Conservation (phyloP, 208 protist genomes). For the Blastocrithidia nonstop region DNA sequence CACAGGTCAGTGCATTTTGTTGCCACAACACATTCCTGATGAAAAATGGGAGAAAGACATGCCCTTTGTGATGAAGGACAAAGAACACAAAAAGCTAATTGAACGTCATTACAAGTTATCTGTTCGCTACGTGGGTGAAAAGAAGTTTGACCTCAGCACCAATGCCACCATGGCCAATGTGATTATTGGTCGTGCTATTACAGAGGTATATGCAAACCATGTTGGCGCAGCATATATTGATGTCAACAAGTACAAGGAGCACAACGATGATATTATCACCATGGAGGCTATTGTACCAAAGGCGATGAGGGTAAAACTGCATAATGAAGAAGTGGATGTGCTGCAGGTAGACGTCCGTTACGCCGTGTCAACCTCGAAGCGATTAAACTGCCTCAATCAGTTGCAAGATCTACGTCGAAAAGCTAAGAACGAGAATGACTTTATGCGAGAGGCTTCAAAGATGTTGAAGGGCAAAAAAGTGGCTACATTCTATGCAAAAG, state of each 20-base stretch:
- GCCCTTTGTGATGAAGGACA: conserved; percentile 9
- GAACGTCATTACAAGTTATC: conserved; percentile 10
- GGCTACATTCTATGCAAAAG: conserved; percentile 8
- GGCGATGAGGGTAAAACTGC: conserved; percentile 6
- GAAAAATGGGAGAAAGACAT: conserved; percentile 6
- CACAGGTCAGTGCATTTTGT: conserved; percentile 12
- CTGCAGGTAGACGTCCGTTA: conserved; percentile 19
- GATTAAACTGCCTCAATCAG: conserved; percentile 3
- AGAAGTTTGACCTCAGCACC: conserved; percentile 8
- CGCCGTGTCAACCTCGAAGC: conserved; percentile 5
- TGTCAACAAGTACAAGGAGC: conserved; percentile 4
- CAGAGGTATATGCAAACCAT: conserved; percentile 7
- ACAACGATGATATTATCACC: conserved; percentile 8
- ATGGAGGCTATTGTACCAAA: conserved; percentile 15
- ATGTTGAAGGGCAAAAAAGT: conserved; percentile 7
- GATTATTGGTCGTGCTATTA: conserved; percentile 9
- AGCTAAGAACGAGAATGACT: neutral
- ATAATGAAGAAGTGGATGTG: conserved; percentile 7
- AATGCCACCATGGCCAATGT: conserved; percentile 9
- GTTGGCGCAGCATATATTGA: conserved; percentile 11
- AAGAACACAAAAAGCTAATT: conserved; percentile 3
- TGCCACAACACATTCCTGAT: conserved; percentile 4
- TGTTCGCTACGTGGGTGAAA: conserved; percentile 7
- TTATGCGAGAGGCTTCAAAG: conserved; percentile 3
- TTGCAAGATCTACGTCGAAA: conserved; percentile 3